Percentiles rank a stretch among this genome's conserved stretches.
Conservation (phyloP, 805 yeast genomes). For the Barnettozyma siamensis region DNA sequence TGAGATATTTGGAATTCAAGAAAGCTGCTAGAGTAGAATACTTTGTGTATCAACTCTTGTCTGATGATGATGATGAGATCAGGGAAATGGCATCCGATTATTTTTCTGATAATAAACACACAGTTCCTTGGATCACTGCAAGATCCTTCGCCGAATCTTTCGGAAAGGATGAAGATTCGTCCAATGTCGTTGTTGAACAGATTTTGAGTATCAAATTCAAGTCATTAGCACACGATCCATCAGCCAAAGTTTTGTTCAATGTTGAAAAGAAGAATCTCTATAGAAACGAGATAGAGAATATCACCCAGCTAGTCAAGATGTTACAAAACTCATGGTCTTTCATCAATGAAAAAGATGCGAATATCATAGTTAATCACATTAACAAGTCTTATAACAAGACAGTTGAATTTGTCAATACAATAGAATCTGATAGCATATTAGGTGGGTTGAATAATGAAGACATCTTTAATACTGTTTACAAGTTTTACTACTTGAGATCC, state of each 20-base stretch:
- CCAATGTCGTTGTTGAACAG: constrained; percentile 10
- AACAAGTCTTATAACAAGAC: background rate
- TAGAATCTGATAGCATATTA: constrained; percentile 1
- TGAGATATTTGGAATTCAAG: constrained; percentile 21
- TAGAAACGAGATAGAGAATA: constrained; percentile 40
- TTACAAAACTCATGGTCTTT: constrained; percentile 11
- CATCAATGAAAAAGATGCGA: background rate
- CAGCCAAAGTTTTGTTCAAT: constrained; percentile 46
- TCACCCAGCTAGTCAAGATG: constrained; percentile 19
- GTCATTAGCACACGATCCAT: constrained; percentile 10
- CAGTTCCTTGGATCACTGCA: constrained; percentile 34
- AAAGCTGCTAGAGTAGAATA: constrained; percentile 18
- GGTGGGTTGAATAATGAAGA: constrained; percentile 9
- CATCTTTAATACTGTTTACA: constrained; percentile 3
- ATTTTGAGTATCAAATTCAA: constrained; percentile 16
- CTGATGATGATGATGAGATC: constrained; percentile 65
- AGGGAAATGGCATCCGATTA: constrained; percentile 42
- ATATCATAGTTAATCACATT: background rate
- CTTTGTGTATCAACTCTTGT: constrained; percentile 34
- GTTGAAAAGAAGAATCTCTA: constrained; percentile 65
- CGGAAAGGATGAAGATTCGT: constrained; percentile 8
- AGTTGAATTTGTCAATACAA: background rate
- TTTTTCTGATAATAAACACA: constrained; percentile 26
- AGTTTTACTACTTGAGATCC: background rate
- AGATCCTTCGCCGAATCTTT: constrained; percentile 16